Percentiles rank a stretch among this genome's conserved stretches.
Evolutionary conservation across 345 rosid genomes (phyloP).

Genomic region (Limnanthes douglasii): DNA sequence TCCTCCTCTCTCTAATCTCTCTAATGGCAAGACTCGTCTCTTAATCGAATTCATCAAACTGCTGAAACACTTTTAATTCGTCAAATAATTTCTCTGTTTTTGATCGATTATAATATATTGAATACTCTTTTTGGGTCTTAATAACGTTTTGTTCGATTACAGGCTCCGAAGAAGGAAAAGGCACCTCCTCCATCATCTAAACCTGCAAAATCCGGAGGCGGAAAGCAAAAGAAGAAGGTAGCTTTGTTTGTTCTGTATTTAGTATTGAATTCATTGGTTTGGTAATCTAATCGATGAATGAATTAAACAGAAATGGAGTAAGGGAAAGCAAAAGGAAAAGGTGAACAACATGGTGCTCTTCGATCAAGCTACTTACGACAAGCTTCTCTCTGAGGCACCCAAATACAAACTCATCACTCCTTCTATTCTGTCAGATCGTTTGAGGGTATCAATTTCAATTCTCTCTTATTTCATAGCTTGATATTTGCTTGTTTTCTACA

Average conservation of each 20-base stretch:
- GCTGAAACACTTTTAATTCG: too few relatives aligned
- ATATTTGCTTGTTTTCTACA: not conserved
- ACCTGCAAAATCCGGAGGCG: slow-evolving; percentile 20
- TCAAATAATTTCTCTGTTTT: too few relatives aligned
- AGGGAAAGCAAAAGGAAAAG: slow-evolving; percentile 50
- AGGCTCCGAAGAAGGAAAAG: slow-evolving; percentile 18
- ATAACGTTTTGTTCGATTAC: not conserved
- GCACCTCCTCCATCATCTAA: slow-evolving; percentile 21
- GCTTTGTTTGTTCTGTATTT: not conserved
- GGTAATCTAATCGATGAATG: not conserved
- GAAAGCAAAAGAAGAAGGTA: slow-evolving; percentile 22
- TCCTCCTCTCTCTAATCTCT: too few relatives aligned
- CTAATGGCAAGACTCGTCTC: too few relatives aligned
- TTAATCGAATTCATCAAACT: too few relatives aligned
- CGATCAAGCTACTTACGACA: slow-evolving; percentile 36
- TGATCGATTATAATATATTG: too few relatives aligned
- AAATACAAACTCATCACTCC: slow-evolving; percentile 34
- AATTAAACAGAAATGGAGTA: slow-evolving; percentile 34
- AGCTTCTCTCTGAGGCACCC: slow-evolving; percentile 36
- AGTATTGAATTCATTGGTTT: not conserved
- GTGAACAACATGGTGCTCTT: slow-evolving; percentile 51
- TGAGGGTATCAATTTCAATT: slow-evolving; percentile 12
- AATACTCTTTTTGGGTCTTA: too few relatives aligned
- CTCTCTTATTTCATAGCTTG: not conserved
- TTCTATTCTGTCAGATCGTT: slow-evolving; percentile 30